These are phyloP conservation scores for Tranzscheliella williamsii DNA, from an alignment of 1,284 basidiomycete genomes.

Conservation along the genomic window DNA sequence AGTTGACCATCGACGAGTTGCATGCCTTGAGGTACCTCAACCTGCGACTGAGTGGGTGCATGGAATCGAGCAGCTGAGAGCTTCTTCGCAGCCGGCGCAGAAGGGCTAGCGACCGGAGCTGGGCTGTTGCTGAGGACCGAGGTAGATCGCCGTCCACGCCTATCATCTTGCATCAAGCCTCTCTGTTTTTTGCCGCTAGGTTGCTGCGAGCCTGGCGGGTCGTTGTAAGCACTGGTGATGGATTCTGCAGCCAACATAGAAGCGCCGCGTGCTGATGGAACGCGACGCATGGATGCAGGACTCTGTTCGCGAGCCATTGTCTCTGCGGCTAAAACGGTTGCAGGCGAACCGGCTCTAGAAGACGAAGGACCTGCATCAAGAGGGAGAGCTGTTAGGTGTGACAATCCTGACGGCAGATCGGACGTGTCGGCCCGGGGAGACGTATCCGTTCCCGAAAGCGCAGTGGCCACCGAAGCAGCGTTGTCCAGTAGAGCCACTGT, in stretches of 20 bases:
- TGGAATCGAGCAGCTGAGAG: background rate
- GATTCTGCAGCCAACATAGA: constrained; percentile 32
- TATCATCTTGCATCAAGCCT: constrained; percentile 13
- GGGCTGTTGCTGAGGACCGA: constrained; percentile 20
- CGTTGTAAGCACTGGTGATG: constrained; percentile 24
- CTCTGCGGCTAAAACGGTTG: too few relatives aligned
- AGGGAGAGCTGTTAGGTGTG: too few relatives aligned
- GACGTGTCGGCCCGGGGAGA: too few relatives aligned
- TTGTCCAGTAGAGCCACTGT: too few relatives aligned
- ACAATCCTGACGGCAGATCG: too few relatives aligned
- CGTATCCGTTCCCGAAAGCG: too few relatives aligned
- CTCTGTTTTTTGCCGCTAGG: constrained; percentile 16
- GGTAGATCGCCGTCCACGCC: constrained; percentile 19
- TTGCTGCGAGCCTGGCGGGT: constrained; percentile 8
- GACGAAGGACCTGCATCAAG: too few relatives aligned
- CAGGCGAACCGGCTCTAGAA: too few relatives aligned
- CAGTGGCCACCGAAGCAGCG: too few relatives aligned
- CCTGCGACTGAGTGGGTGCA: background rate
- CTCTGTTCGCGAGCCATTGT: too few relatives aligned
- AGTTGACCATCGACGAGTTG: constrained; percentile 24
- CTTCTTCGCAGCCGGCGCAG: constrained; percentile 11
- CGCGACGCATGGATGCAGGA: too few relatives aligned
- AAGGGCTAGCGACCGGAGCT: background rate
- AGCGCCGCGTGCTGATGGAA: constrained; percentile 21
- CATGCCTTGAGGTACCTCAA: constrained; percentile 30